These are phyloP conservation scores for Exophiala calicioides DNA, from an alignment of 2,329 filamentous ascomycete genomes.

Conservation along the genomic window DNA sequence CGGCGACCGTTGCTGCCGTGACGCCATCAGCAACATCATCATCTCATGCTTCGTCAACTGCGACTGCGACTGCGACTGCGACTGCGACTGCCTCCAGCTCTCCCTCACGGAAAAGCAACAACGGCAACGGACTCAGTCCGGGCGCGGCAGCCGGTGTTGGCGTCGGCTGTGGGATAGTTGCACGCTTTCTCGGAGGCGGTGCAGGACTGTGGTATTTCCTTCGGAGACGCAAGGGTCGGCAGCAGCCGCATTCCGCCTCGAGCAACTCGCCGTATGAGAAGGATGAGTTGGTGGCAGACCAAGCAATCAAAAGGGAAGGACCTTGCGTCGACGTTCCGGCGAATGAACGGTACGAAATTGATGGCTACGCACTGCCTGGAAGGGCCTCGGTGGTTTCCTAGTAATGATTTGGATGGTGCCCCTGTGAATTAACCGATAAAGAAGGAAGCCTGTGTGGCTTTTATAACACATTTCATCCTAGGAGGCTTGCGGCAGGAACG, in stretches of 20 bases:
- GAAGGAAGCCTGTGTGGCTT: no score
- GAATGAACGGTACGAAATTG: neutral
- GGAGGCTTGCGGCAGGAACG: no score
- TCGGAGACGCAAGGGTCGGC: neutral
- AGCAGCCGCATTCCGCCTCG: neutral
- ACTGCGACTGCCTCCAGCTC: neutral
- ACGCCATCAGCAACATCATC: no score
- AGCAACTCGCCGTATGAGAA: neutral
- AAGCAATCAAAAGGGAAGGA: no score
- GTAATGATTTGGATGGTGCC: no score
- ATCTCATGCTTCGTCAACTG: neutral
- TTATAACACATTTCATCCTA: no score
- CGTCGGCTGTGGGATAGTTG: constrained; percentile 1
- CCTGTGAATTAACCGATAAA: no score
- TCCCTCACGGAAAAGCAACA: neutral
- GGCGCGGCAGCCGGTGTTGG: neutral
- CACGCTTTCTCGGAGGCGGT: neutral
- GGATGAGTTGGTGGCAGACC: neutral
- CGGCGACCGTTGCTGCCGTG: neutral
- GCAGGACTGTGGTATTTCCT: constrained; percentile 2
- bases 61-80: neutral
- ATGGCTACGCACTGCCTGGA: no score
- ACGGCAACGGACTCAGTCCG: neutral
- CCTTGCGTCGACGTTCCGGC: neutral
- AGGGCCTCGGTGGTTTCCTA: no score